Conservation (phyloP, 2,329 filamentous ascomycete species). For the Neocatenulostroma microsporum region DNA sequence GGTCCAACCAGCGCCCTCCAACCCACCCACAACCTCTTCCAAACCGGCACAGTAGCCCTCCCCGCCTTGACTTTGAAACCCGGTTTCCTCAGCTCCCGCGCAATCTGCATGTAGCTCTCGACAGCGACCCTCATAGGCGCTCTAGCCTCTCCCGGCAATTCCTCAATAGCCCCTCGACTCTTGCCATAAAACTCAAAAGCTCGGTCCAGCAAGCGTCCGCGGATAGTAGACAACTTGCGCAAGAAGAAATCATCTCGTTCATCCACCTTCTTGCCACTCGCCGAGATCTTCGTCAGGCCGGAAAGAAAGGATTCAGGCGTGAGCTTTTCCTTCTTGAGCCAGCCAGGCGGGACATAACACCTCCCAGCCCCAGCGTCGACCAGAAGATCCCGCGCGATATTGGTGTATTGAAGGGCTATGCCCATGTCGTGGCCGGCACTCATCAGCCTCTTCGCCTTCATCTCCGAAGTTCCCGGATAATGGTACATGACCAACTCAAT, state of each 20-base stretch:
- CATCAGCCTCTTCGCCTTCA: conserved; percentile 40
- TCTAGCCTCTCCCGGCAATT: conserved; percentile 52
- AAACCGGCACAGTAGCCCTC: conserved; percentile 40
- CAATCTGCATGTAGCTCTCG: conserved; percentile 71
- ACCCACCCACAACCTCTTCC: conserved; percentile 48
- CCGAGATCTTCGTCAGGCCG: conserved; percentile 11
- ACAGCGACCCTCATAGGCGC: conserved; percentile 61
- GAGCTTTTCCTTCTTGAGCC: conserved; percentile 54
- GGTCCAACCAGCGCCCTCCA: conserved; percentile 46
- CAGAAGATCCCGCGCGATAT: conserved; percentile 65
- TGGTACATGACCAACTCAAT: conserved; percentile 60
- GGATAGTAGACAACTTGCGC: conserved; percentile 43
- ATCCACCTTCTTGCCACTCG: conserved; percentile 7
- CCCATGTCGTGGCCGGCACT: conserved; percentile 59
- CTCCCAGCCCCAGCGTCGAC: conserved; percentile 58
- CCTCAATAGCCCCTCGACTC: conserved; percentile 51
- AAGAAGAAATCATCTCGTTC: conserved; percentile 36
- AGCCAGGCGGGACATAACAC: conserved; percentile 60
- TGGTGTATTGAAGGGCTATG: conserved; percentile 66
- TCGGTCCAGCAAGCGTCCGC: conserved; percentile 49
- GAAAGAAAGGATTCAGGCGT: conserved; percentile 49
- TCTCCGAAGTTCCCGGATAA: conserved; percentile 29
- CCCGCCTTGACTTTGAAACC: conserved; percentile 39
- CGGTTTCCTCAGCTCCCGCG: conserved; percentile 49
- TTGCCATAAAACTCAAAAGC: conserved; percentile 55